Evolutionary conservation across 2,329 filamentous ascomycete genomes (phyloP), one percentile per base, ranked within the genome.

Genomic region (Claviceps capensis): DNA sequence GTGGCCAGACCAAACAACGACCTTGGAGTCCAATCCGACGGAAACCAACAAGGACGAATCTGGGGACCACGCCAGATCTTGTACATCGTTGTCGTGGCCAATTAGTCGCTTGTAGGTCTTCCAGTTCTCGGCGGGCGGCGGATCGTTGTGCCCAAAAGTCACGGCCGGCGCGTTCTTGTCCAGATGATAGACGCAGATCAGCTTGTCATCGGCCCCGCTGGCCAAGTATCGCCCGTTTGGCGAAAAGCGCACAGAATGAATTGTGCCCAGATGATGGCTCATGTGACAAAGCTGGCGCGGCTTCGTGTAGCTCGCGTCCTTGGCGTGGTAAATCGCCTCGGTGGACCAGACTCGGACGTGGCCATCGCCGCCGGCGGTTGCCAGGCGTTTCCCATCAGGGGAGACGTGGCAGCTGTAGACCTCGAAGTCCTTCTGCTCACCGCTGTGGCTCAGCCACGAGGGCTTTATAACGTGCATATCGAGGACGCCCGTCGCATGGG

Each of bases 321-420:
- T 77, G 55, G 88, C 84, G 61, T 88, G 86, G 66, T 88, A 84
- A 64, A 98, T 88, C 52, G 93, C 85, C 60, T 97, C 91, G 53
- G 88, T 96, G 22, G 91, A 96, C 93, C 93, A 98, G 61, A 98
- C 87, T 57, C 94, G 86, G 55, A 98, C 93, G 67, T 96, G 88
- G 64, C 93, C 91, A 75, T 98, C 93, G 78, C 93, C 91, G 62
- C 90, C 93, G 56, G 91, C 93, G 19, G 93, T 97, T 48, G 91
- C 93, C 53, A 98, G 78, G 58, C 93, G 82, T 64, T 82, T 85
- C 59, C 91, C 93, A 71, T 98, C 93, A 14, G 93, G 88, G 30
- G 93, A 98, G 58, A 98, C 83, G 75, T 97, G 88, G 68, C 91
- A 97, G 72, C 88, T 95, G 73, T 97, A 98, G 59, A 97, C 91